Percentiles rank a stretch among this genome's conserved stretches.
Conservation (phyloP, 495 filamentous ascomycete species). For the Thozetella sp. region DNA sequence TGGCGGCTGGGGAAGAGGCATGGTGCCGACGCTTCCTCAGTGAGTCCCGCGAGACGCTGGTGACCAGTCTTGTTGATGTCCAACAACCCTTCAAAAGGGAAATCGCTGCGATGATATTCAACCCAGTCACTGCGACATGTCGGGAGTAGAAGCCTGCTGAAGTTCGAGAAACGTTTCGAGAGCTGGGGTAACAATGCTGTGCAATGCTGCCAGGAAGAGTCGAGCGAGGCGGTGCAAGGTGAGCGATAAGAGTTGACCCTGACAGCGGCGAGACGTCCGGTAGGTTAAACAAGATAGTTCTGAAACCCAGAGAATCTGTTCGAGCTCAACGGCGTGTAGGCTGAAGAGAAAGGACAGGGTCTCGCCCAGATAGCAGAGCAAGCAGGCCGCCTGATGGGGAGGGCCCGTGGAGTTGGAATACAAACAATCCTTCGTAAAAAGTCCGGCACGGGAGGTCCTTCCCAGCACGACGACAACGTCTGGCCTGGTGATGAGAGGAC, state of each 20-base stretch:
- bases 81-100: slow-evolving; percentile 9
- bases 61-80: slow-evolving; percentile 11
- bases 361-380: not conserved
- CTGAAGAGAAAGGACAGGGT: not conserved
- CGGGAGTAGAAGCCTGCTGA: slow-evolving; percentile 6
- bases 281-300: no score
- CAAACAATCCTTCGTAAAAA: not conserved
- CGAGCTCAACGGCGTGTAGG: no score
- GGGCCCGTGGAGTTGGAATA: not conserved
- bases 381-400: not conserved
- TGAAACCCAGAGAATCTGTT: no score
- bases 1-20: slow-evolving; percentile 68
- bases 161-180: not conserved
- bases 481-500: not conserved
- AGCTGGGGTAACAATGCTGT: not conserved
- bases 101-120: slow-evolving; percentile 8
- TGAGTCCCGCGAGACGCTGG: slow-evolving; percentile 8
- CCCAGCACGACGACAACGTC: not conserved
- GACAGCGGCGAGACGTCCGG: not conserved
- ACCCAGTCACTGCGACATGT: slow-evolving; percentile 25
- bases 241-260: no score
- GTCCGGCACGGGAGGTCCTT: not conserved
- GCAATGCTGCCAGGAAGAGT: no score
- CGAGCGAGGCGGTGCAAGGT: not conserved
- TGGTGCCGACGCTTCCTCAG: slow-evolving; percentile 29